Conservation (phyloP, 768 basidiomycete species). For the Mycena crocata region DNA sequence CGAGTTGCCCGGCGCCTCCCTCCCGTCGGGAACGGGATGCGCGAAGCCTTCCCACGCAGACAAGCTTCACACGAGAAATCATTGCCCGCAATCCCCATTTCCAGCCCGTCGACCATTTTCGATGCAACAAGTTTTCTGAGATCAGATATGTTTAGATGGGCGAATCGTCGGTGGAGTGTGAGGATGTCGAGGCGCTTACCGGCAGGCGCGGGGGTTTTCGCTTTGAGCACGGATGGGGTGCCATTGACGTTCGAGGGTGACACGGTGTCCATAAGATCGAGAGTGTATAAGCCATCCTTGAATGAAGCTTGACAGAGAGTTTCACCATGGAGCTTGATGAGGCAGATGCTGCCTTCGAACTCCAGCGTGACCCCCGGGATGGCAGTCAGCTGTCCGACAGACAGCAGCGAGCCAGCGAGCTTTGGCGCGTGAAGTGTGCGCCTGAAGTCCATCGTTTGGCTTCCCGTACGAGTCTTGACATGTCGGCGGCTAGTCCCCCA, state of each 20-base stretch:
- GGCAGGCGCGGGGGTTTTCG: not conserved
- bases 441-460: not conserved
- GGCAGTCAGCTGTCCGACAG: not conserved
- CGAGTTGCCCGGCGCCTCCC: not conserved
- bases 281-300: slow-evolving; percentile 9
- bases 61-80: slow-evolving; percentile 7
- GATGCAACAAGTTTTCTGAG: slow-evolving; percentile 9
- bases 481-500: not conserved
- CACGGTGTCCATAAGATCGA: not conserved
- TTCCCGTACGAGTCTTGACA: not conserved
- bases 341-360: not conserved
- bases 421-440: not conserved
- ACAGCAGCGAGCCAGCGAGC: not conserved
- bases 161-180: slow-evolving; percentile 1
- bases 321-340: not conserved
- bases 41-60: not conserved
- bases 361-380: not conserved
- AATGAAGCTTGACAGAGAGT: not conserved
- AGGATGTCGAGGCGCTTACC: slow-evolving; percentile 10
- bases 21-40: not conserved
- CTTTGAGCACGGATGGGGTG: not conserved
- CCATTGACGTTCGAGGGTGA: not conserved
- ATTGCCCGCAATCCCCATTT: not conserved
- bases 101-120: slow-evolving; percentile 10
- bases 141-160: slow-evolving; percentile 1